These are phyloP conservation scores for Platismatia glauca DNA, from an alignment of 495 filamentous ascomycete genomes.

Conservation along the genomic window DNA sequence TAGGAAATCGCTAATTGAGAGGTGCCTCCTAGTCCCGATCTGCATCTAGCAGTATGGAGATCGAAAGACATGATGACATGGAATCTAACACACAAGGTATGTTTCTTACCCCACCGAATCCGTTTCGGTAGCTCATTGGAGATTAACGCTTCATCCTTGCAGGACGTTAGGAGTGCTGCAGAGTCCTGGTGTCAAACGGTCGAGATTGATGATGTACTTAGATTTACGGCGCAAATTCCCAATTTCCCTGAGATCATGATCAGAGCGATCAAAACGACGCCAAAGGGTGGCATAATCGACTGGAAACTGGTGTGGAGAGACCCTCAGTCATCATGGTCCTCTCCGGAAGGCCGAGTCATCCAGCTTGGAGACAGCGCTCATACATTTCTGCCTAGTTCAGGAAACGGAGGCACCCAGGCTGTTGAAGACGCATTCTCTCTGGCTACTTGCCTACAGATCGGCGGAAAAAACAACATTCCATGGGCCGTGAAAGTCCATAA, in stretches of 20 bases:
- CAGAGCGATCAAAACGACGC: conserved; percentile 39
- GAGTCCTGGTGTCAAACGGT: conserved; percentile 48
- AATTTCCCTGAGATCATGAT: conserved; percentile 47
- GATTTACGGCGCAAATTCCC: conserved; percentile 43
- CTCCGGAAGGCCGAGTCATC: conserved; percentile 46
- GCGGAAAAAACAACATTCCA: conserved; percentile 43
- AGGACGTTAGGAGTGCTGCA: conserved; percentile 12
- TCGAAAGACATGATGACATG: not conserved
- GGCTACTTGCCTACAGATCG: conserved; percentile 51
- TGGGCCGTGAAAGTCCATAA: conserved; percentile 21
- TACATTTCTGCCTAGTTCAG: conserved; percentile 61
- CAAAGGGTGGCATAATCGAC: conserved; percentile 50
- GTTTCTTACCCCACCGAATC: not conserved
- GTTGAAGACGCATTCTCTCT: conserved; percentile 65
- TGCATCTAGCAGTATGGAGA: not conserved
- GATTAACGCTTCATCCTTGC: not conserved
- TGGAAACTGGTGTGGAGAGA: conserved; percentile 67
- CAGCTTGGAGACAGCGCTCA: conserved; percentile 65
- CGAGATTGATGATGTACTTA: conserved; percentile 44
- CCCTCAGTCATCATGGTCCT: conserved; percentile 57
- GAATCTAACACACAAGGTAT: not conserved
- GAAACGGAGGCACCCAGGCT: conserved; percentile 63
- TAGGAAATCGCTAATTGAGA: not conserved
- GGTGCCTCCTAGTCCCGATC: not conserved
- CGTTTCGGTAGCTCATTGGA: not conserved